These are phyloP conservation scores for Quercus wislizeni DNA, from an alignment of 306 rosid genomes.

Conservation along the genomic window DNA sequence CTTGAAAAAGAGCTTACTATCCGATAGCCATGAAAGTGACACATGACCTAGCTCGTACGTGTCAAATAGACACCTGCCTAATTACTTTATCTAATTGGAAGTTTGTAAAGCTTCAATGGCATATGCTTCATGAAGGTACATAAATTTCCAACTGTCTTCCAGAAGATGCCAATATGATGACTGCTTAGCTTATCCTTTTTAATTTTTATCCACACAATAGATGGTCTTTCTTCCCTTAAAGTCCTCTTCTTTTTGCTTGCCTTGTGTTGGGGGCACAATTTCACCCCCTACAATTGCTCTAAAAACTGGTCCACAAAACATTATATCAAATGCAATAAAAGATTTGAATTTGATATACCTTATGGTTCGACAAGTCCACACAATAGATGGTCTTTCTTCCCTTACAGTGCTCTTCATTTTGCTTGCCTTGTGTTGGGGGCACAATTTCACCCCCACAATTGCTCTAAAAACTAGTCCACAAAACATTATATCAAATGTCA, in stretches of 20 bases:
- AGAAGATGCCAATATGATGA: no score
- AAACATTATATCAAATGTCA: no score
- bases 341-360: no score
- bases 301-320: no score
- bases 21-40: neutral
- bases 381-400: neutral
- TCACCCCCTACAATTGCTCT: no score
- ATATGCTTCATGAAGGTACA: slow-evolving; percentile 3
- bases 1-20: neutral
- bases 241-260: no score
- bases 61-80: slow-evolving; percentile 1
- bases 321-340: no score
- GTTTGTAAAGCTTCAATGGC: neutral
- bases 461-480: no score
- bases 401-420: neutral
- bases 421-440: neutral
- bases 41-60: slow-evolving; percentile 2
- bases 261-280: neutral
- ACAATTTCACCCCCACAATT: no score
- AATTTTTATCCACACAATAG: neutral
- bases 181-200: no score
- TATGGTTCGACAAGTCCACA: no score
- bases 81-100: neutral
- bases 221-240: no score
- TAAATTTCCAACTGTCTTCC: neutral